phyloP scores from a whole-genome alignment of 2,329 filamentous ascomycete genomes.

The Penicillium psychrosexuale region DNA sequence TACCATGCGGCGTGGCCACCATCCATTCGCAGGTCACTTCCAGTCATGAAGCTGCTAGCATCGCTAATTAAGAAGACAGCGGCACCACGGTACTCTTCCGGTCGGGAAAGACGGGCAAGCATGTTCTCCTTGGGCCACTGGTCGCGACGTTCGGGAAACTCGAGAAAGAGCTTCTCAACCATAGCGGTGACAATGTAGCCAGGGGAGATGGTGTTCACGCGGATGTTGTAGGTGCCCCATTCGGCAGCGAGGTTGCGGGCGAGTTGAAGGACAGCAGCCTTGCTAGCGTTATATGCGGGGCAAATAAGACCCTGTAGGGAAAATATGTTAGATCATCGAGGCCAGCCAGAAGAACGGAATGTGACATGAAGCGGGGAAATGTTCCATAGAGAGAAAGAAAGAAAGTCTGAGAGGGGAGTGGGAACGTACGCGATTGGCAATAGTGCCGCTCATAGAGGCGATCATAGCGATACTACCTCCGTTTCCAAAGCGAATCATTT shows the following conservation, averaged over 20 bases:
- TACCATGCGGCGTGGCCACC: slow-evolving; percentile 56
- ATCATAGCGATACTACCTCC: slow-evolving; percentile 62
- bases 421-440: slow-evolving; percentile 52
- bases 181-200: slow-evolving; percentile 49
- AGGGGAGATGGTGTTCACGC: slow-evolving; percentile 49
- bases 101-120: slow-evolving; percentile 66
- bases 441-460: slow-evolving; percentile 60
- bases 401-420: not conserved
- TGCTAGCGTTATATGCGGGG: slow-evolving; percentile 50
- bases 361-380: not conserved
- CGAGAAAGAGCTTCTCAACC: slow-evolving; percentile 45
- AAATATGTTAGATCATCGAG: not conserved
- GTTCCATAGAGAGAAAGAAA: not conserved
- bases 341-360: not conserved
- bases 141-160: slow-evolving; percentile 75
- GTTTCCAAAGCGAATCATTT: slow-evolving; percentile 60
- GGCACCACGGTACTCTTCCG: slow-evolving; percentile 64
- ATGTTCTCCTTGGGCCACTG: slow-evolving; percentile 85
- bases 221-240: slow-evolving; percentile 49
- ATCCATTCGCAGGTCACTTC: slow-evolving; percentile 53
- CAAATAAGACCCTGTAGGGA: slow-evolving; percentile 45
- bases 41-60: slow-evolving; percentile 56
- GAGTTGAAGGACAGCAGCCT: slow-evolving; percentile 49
- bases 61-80: slow-evolving; percentile 49
- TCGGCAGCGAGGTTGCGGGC: slow-evolving; percentile 48